A percentile compares a stretch with the other conserved stretches of the same genome.
Evolutionary conservation across 768 basidiomycete species (phyloP).

Genomic region (Russula sp.): DNA sequence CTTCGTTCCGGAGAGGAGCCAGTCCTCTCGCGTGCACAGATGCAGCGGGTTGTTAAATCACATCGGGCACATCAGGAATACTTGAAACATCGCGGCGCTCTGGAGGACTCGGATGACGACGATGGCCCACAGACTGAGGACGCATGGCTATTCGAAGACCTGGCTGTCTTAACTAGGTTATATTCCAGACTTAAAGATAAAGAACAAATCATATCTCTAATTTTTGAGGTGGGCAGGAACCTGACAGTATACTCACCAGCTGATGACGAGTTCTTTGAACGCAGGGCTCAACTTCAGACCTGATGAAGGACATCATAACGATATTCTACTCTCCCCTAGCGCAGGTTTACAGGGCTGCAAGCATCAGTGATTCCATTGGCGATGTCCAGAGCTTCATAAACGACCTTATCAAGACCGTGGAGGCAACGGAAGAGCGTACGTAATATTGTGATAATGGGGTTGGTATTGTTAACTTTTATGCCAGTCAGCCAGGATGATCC

Average conservation of each 20-base stretch:
- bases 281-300: conserved; percentile 90
- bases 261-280: conserved; percentile 2
- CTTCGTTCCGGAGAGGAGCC: conserved; percentile 79
- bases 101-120: conserved; percentile 87
- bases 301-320: conserved; percentile 97
- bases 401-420: conserved; percentile 93
- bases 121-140: conserved; percentile 93
- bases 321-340: conserved; percentile 97
- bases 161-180: conserved; percentile 73
- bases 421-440: conserved; percentile 85
- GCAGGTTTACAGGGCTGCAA: conserved; percentile 95
- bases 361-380: conserved; percentile 87
- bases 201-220: conserved; percentile 86
- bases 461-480: not conserved
- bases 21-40: conserved; percentile 67
- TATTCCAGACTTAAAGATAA: conserved; percentile 81
- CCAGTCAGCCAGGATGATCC: conserved; percentile 83
- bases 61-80: conserved; percentile 80
- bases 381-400: conserved; percentile 94
- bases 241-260: not conserved
- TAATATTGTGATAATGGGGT: conserved; percentile 21
- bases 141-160: conserved; percentile 94
- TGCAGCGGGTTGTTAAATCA: conserved; percentile 75
- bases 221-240: conserved; percentile 77
- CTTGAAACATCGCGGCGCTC: conserved; percentile 51